phyloP scores from a whole-genome alignment of 2,329 filamentous ascomycete genomes.

The Talaromyces amestolkiae region DNA sequence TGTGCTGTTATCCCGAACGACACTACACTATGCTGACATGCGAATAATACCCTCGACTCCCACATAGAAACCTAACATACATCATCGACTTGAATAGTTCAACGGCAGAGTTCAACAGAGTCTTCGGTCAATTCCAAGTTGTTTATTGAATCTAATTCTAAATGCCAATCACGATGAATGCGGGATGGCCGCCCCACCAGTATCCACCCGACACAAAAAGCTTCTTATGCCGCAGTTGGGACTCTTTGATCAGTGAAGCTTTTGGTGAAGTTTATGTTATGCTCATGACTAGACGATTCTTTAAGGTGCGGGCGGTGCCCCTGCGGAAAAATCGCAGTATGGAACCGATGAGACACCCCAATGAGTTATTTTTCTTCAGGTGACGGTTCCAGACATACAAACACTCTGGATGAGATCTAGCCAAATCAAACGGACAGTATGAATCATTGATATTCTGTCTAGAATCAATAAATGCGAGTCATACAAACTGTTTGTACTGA shows the following conservation, averaged over 20 bases:
- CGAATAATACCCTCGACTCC: neutral
- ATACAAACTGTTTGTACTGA: neutral
- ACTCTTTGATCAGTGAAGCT: neutral
- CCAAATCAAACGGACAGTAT: neutral
- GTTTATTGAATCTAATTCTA: neutral
- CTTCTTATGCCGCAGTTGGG: neutral
- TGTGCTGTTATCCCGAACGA: neutral
- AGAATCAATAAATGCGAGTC: neutral
- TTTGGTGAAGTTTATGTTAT: neutral
- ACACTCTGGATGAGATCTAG: neutral
- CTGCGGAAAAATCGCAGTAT: neutral
- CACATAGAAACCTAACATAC: neutral
- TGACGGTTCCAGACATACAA: conserved; percentile 4
- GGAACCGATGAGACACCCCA: neutral
- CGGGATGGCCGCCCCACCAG: conserved; percentile 1
- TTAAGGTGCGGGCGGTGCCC: neutral
- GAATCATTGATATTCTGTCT: neutral
- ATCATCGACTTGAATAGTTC: neutral
- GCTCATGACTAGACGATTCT: neutral
- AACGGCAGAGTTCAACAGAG: neutral
- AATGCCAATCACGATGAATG: neutral
- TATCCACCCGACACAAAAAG: neutral
- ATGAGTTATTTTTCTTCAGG: neutral
- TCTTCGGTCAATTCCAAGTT: neutral
- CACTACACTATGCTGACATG: neutral